Conservation (phyloP, 495 filamentous ascomycete genomes). For the Sordaria brevicollis region DNA sequence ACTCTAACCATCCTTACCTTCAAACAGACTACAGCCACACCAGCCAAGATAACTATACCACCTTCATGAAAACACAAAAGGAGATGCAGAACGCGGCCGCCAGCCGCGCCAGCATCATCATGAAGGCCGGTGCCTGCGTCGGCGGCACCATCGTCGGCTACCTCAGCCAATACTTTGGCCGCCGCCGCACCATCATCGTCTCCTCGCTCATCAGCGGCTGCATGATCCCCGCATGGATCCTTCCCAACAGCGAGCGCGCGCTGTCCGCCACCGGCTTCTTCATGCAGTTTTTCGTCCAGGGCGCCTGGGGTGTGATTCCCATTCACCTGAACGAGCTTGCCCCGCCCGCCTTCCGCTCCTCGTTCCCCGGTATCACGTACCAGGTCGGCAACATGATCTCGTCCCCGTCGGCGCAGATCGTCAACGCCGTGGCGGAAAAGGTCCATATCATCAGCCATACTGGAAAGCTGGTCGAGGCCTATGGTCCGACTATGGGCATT, state of each 20-base stretch:
- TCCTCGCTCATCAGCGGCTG: conserved; percentile 44
- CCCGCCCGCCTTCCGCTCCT: conserved; percentile 62
- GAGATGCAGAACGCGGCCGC: conserved; percentile 48
- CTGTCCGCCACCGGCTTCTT: conserved; percentile 62
- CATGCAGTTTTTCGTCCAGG: conserved; percentile 71
- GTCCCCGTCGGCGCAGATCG: conserved; percentile 60
- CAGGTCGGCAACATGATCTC: conserved; percentile 72
- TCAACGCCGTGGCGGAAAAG: conserved; percentile 55
- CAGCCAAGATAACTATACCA: conserved; percentile 67
- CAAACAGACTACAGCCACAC: conserved; percentile 54
- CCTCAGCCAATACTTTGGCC: conserved; percentile 59
- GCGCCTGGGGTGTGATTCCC: conserved; percentile 69
- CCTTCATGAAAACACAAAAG: conserved; percentile 61
- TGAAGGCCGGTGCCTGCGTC: conserved; percentile 63
- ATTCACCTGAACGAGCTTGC: conserved; percentile 73
- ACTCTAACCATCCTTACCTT: not conserved
- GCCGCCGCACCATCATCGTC: conserved; percentile 51
- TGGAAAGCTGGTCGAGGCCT: conserved; percentile 49
- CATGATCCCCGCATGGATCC: conserved; percentile 64
- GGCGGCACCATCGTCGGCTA: conserved; percentile 67
- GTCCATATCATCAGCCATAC: conserved; percentile 33
- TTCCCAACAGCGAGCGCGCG: conserved; percentile 43
- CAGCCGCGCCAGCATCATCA: conserved; percentile 60
- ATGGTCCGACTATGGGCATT: conserved; percentile 59
- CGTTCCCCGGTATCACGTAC: conserved; percentile 57